Evolutionary conservation across 352 stramenopile species (phyloP), one percentile per base, ranked within the genome.

Genomic region (Globisporangium yorkense): DNA sequence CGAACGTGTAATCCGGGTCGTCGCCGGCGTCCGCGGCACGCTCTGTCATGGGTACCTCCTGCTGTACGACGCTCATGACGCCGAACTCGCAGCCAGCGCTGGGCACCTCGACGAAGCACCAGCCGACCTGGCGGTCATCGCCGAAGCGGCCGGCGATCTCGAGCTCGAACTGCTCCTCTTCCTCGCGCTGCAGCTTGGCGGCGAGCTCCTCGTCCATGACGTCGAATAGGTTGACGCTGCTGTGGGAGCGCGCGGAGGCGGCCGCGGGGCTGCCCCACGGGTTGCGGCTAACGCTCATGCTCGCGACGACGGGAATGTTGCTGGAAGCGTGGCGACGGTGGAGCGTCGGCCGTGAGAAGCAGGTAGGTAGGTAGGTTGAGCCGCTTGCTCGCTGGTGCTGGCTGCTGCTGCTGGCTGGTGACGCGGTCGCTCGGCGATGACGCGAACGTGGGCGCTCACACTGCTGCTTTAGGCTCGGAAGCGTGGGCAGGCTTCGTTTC

Each of bases 61-160:
- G 79, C 53, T 89, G 75, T 15, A 88, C 70, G 59, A 87, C 77
- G 56, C 77, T 88, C 79, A 89, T 89, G 62, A 82, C 77, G 59
- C 79, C 79, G 51, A 72, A 72, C 35, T 80, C 66, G 59, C 57
- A 59, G 55, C 69, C 74, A 2, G 67, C 56, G 57, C 74, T 84
- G n/a, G 79, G 77, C 18, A 89, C 79, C 61, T 89, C 79, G 61
- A 89, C 77, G 56, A 89, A 89, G 52, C 79, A 89, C 77, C 77
- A 89, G 51, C 75, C 79, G 0, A 74, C 77, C 52, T 83, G 67
- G n/a, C 67, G 43, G 39, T 76, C 74, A 44, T 84, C 75, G 5
- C 76, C 79, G 44, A 88, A 88, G 48, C 77, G 79, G 0, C 75
- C 76, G 9, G 77, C 71, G 54, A 89, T 80, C 57, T 87, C 77